Percentiles rank a stretch among this genome's conserved stretches.
Conservation (phyloP, 345 rosid species). For the Corymbia maculata region DNA sequence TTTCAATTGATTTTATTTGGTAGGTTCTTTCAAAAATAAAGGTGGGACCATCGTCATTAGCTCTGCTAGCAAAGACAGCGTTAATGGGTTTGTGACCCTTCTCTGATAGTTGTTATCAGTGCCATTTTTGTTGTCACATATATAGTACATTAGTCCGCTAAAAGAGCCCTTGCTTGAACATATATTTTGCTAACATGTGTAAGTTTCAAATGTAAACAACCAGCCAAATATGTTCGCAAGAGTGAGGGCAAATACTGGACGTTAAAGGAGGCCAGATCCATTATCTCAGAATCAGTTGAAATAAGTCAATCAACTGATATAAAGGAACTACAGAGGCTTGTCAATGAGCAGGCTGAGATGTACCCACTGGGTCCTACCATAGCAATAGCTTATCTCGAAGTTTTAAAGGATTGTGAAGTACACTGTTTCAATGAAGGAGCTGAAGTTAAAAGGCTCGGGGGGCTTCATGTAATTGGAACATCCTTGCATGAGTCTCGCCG, state of each 20-base stretch:
- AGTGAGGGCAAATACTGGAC: conserved; percentile 84
- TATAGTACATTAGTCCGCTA: neutral
- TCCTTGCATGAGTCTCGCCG: conserved; percentile 95
- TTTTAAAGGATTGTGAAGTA: conserved; percentile 79
- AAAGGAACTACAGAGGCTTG: conserved; percentile 54
- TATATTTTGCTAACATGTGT: neutral
- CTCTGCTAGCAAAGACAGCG: conserved; percentile 70
- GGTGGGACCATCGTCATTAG: conserved; percentile 73
- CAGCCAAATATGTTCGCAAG: conserved; percentile 91
- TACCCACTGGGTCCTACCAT: conserved; percentile 90
- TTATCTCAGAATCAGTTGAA: conserved; percentile 67
- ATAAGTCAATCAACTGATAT: conserved; percentile 64
- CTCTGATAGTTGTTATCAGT: neutral
- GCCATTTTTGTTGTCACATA: neutral
- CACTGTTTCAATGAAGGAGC: conserved; percentile 79
- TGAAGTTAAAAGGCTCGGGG: conserved; percentile 93
- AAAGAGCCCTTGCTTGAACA: neutral
- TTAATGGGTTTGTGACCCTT: conserved; percentile 57
- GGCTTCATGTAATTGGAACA: conserved; percentile 94
- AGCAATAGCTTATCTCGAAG: conserved; percentile 77
- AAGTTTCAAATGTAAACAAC: neutral
- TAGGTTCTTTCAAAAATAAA: conserved; percentile 75
- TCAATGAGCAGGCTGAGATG: conserved; percentile 73
- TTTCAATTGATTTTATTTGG: conserved; percentile 1
- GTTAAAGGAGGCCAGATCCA: conserved; percentile 57